Percentiles rank a stretch among this genome's conserved stretches.
These are phyloP conservation scores for Cryptococcus hybrid DNA, from an alignment of 1,284 basidiomycete species.

Conservation along the genomic window DNA sequence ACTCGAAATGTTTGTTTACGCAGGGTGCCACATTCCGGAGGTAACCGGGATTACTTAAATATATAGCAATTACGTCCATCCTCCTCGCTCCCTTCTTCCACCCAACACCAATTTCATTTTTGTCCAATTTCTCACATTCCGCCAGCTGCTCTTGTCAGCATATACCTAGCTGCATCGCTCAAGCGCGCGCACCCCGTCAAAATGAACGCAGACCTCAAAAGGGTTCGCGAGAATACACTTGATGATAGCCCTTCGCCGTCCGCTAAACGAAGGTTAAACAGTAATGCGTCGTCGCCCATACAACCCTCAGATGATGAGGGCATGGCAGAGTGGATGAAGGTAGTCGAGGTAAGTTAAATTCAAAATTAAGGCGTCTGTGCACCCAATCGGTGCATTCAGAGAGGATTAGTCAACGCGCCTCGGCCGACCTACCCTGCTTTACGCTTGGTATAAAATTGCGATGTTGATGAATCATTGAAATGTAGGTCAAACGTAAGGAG, in stretches of 20 bases:
- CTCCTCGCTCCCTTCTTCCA: no score
- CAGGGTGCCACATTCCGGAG: no score
- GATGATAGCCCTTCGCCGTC: slow-evolving; percentile 31
- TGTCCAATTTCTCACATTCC: background rate
- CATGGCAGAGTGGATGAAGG: slow-evolving; percentile 43
- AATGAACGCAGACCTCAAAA: slow-evolving; percentile 49
- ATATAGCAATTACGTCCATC: no score
- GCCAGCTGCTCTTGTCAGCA: background rate
- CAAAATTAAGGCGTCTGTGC: background rate
- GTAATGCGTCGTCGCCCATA: slow-evolving; percentile 15
- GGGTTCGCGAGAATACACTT: slow-evolving; percentile 39
- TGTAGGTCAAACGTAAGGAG: slow-evolving; percentile 78
- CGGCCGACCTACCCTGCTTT: background rate
- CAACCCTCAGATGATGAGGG: slow-evolving; percentile 26
- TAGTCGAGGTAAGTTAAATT: slow-evolving; percentile 34
- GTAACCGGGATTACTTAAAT: no score
- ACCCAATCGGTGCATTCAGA: no score
- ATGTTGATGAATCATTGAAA: background rate
- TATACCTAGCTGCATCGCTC: background rate
- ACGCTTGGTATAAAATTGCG: background rate
- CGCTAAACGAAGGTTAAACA: slow-evolving; percentile 33
- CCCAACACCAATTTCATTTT: no score
- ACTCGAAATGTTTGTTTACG: no score
- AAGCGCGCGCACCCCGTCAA: background rate
- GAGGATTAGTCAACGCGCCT: background rate